Evolutionary conservation across 768 basidiomycete species (phyloP).

Genomic region (Phylloporus arenicola): DNA sequence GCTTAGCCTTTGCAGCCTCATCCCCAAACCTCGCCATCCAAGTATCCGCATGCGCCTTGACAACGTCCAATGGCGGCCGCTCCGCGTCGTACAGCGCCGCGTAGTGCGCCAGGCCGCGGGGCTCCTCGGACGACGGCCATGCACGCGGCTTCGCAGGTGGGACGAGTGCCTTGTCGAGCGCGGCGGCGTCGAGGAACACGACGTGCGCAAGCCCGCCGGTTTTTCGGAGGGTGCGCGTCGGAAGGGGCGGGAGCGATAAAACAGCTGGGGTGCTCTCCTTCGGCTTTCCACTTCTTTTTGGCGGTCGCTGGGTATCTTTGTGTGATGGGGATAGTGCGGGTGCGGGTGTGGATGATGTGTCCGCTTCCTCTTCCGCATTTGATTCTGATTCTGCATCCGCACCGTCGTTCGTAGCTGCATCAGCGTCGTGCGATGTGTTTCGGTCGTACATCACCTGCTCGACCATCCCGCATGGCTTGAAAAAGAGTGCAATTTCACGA

Average conservation of each 20-base stretch:
- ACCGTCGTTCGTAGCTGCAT: slow-evolving; percentile 30
- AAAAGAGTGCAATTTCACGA: slow-evolving; percentile 70
- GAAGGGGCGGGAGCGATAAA: slow-evolving; percentile 50
- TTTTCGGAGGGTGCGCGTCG: slow-evolving; percentile 52
- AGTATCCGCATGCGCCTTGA: slow-evolving; percentile 77
- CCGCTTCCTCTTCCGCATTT: slow-evolving; percentile 20
- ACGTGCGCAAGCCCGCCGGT: slow-evolving; percentile 71
- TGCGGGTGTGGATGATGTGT: neutral
- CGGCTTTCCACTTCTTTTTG: slow-evolving; percentile 29
- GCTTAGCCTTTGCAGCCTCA: slow-evolving; percentile 44
- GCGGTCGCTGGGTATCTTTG: slow-evolving; percentile 12
- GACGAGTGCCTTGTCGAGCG: slow-evolving; percentile 61
- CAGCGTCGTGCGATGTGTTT: slow-evolving; percentile 29
- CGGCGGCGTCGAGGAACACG: slow-evolving; percentile 64
- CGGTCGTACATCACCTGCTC: slow-evolving; percentile 68
- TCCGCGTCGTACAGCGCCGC: slow-evolving; percentile 51
- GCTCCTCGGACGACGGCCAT: slow-evolving; percentile 64
- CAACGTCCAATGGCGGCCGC: slow-evolving; percentile 70
- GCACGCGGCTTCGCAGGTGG: slow-evolving; percentile 45
- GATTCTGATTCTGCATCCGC: slow-evolving; percentile 26
- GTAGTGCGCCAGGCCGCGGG: slow-evolving; percentile 73
- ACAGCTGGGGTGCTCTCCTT: slow-evolving; percentile 43
- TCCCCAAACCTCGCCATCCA: slow-evolving; percentile 69
- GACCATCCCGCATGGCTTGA: slow-evolving; percentile 70
- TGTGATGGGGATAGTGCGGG: neutral